phyloP scores from a whole-genome alignment of 352 stramenopile genomes.

The Pythium sp. region DNA sequence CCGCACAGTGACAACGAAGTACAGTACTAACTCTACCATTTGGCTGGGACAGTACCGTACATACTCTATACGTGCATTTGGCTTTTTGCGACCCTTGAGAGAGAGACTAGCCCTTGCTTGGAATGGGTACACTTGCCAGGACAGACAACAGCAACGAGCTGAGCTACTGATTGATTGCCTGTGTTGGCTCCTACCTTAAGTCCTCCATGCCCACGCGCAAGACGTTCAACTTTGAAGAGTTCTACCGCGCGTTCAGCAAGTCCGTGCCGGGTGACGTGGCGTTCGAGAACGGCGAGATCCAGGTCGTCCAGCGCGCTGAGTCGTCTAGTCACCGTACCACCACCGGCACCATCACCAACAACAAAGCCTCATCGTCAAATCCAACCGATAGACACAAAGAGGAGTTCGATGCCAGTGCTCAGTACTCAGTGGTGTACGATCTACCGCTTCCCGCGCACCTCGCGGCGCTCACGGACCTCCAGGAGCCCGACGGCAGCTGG shows the following conservation, averaged over 20 bases:
- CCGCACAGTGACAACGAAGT: too few relatives aligned
- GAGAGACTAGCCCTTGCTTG: neutral
- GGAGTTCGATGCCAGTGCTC: neutral
- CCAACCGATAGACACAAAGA: neutral
- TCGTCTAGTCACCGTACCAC: neutral
- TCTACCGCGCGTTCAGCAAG: constrained; percentile 62
- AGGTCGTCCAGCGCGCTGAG: constrained; percentile 25
- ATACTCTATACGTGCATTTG: too few relatives aligned
- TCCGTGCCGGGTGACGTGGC: constrained; percentile 46
- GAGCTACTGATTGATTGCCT: neutral
- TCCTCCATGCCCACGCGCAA: neutral
- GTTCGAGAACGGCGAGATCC: constrained; percentile 36
- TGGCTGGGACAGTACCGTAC: too few relatives aligned
- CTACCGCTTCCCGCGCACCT: constrained; percentile 36
- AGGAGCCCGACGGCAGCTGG: constrained; percentile 69
- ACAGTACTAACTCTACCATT: too few relatives aligned
- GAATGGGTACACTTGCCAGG: neutral
- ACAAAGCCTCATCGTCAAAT: neutral
- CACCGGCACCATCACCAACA: neutral
- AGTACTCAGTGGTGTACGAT: constrained; percentile 19
- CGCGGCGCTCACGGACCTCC: constrained; percentile 37
- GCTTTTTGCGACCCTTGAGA: too few relatives aligned
- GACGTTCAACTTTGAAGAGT: constrained; percentile 56
- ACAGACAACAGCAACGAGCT: too few relatives aligned
- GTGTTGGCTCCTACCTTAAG: neutral